Percentiles rank a stretch among this genome's conserved stretches.
Evolutionary conservation across 2,329 filamentous ascomycete species (phyloP).

Genomic region (Ophiostoma tasmaniense): DNA sequence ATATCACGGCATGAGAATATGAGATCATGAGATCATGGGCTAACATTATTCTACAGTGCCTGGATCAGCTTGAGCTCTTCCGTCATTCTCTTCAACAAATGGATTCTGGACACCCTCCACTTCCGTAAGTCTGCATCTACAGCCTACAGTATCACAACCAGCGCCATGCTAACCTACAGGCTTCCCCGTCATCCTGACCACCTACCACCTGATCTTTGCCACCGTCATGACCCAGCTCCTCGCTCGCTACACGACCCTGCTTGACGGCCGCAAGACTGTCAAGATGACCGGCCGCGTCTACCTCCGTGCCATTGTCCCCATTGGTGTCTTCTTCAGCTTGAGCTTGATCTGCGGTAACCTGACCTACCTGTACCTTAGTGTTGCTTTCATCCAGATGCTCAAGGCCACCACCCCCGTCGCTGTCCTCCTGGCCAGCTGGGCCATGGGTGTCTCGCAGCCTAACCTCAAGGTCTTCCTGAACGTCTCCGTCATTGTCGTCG

Average conservation of each 20-base stretch:
- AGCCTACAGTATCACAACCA: slow-evolving; percentile 1
- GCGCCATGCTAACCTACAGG: slow-evolving; percentile 33
- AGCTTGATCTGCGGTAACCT: slow-evolving; percentile 94
- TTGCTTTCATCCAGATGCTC: slow-evolving; percentile 98
- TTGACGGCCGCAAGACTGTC: slow-evolving; percentile 90
- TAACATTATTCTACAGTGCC: slow-evolving; percentile 42
- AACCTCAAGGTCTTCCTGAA: slow-evolving; percentile 85
- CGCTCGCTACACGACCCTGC: slow-evolving; percentile 76
- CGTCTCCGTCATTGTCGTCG: slow-evolving; percentile 87
- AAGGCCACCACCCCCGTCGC: slow-evolving; percentile 96
- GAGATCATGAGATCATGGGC: not conserved
- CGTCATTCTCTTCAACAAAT: slow-evolving; percentile 99
- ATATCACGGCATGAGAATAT: not conserved
- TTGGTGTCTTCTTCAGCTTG: slow-evolving; percentile 91
- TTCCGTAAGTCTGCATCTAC: slow-evolving; percentile 52
- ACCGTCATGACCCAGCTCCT: slow-evolving; percentile 91
- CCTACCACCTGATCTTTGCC: slow-evolving; percentile 91
- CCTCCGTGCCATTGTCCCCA: slow-evolving; percentile 85
- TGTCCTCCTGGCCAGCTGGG: slow-evolving; percentile 83
- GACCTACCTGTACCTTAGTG: slow-evolving; percentile 89
- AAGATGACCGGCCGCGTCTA: slow-evolving; percentile 97
- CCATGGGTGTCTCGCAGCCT: slow-evolving; percentile 71
- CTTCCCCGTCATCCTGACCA: slow-evolving; percentile 75
- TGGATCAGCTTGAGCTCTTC: slow-evolving; percentile 92
- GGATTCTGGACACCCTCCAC: slow-evolving; percentile 76